A percentile compares a stretch with the other conserved stretches of the same genome.
Conservation (phyloP, 441 rosid species). For the Metrosideros polymorpha region DNA sequence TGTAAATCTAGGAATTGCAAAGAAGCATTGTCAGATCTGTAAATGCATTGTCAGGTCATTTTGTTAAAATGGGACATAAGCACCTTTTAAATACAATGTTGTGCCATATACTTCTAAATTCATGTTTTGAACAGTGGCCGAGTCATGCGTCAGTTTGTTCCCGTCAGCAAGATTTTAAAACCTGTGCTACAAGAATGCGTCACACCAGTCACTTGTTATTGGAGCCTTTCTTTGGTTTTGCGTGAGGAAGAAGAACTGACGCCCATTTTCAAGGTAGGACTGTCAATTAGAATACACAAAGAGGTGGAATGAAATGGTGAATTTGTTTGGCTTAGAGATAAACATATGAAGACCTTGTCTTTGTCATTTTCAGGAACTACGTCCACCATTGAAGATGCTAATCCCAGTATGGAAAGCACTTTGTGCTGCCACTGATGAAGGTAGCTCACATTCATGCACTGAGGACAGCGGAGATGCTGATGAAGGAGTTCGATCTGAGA, state of each 20-base stretch:
- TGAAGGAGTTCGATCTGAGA: background rate
- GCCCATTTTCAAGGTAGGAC: conserved; percentile 61
- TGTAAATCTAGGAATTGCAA: background rate
- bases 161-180: conserved; percentile 60
- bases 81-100: background rate
- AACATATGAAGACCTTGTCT: background rate
- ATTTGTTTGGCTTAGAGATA: background rate
- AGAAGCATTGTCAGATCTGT: background rate
- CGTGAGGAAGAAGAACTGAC: conserved; percentile 56
- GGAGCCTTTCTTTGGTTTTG: conserved; percentile 67
- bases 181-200: conserved; percentile 70
- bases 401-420: conserved; percentile 83
- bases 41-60: background rate
- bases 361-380: conserved; percentile 41
- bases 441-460: conserved; percentile 4
- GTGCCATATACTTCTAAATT: background rate
- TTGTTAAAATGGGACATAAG: background rate
- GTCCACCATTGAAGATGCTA: conserved; percentile 74
- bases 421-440: conserved; percentile 37
- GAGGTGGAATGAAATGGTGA: background rate
- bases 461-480: conserved; percentile 1
- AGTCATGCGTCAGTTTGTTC: conserved; percentile 47
- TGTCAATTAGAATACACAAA: background rate
- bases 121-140: conserved; percentile 41
- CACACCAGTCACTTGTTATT: conserved; percentile 75